Percentiles rank a stretch among this genome's conserved stretches.
Evolutionary conservation across 805 yeast species (phyloP).

Genomic region (Candida maesae): DNA sequence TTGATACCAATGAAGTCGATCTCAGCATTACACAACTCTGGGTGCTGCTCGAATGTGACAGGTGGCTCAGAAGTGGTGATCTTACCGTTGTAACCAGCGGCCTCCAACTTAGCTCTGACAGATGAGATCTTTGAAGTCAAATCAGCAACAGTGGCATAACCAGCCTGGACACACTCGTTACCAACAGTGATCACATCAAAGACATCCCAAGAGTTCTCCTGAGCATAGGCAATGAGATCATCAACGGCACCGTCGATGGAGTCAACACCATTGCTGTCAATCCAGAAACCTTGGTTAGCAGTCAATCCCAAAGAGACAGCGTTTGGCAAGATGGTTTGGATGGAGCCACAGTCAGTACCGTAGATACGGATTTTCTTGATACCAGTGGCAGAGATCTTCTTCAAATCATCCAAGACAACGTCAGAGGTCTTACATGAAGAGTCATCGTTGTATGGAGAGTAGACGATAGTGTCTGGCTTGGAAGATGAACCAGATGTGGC

Average conservation of each 20-base stretch:
- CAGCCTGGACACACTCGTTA: constrained; percentile 76
- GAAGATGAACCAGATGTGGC: constrained; percentile 28
- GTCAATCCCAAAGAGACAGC: constrained; percentile 56
- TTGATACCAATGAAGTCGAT: constrained; percentile 85
- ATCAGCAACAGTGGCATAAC: constrained; percentile 57
- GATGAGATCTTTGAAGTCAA: constrained; percentile 59
- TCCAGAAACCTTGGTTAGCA: constrained; percentile 88
- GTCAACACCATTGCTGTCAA: constrained; percentile 57
- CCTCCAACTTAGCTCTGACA: constrained; percentile 53
- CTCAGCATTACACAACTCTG: constrained; percentile 63
- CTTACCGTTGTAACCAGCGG: constrained; percentile 73
- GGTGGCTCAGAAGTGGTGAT: constrained; percentile 91
- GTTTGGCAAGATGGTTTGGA: constrained; percentile 60
- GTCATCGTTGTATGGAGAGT: constrained; percentile 73
- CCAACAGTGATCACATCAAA: constrained; percentile 80
- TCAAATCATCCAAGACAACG: constrained; percentile 56
- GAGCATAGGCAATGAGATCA: constrained; percentile 47
- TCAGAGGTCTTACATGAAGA: constrained; percentile 60
- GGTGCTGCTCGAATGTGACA: constrained; percentile 57
- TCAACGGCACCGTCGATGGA: constrained; percentile 61
- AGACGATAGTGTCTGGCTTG: constrained; percentile 58
- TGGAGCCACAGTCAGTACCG: constrained; percentile 81
- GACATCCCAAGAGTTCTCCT: constrained; percentile 60
- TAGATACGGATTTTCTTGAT: constrained; percentile 69
- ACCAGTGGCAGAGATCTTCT: constrained; percentile 54